Base-by-base conservation (phyloP, 2,329 filamentous ascomycete species). In the Alternaria brassicae region DNA sequence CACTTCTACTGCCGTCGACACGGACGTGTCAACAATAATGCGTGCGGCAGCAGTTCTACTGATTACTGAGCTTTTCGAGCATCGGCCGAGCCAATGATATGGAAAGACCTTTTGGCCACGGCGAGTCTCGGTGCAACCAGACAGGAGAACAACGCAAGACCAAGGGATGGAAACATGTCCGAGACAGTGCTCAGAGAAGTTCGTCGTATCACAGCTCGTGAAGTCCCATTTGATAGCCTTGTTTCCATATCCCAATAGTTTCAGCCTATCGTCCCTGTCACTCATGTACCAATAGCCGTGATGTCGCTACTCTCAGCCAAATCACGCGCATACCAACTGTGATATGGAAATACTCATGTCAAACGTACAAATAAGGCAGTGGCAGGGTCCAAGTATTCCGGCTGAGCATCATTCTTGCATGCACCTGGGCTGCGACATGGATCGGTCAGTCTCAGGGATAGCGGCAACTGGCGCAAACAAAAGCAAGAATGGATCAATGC, bases 401-500 rank as follows among this genome's bases (percentile, higher is more conserved):
- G 34, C 56, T 56, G 28, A 50, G 48, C 32, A 42, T 8, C 27
- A 23, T 34, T 49, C 6, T 17, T 19, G 30, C 30, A 32, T 25
- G 44, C 19, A 36, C 34, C 15, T 36, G 39, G 39, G 54, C 49
- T 28, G 41, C 32, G 27, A 19, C 49, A n/a, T 36, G 21, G 12
- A 36, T 45, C 37, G 41, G 55, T 53, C 41, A 28, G 17, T 23
- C 30, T 39, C 52, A 59, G 52, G 56, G 56, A 50, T 56, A 45
- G 52, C 30, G 56, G 19, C 27, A 15, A n/a, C 21, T 28, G 32
- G 52, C 32, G 32, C 19, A 37, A 19, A 25, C 27, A 59, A 62
- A 61, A 62, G 48, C 45, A 58, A 59, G 42, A 12, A n/a, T 15
- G 7, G 44, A 36, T 28, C 19, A 56, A 56, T 59, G 52, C 52